A percentile compares a stretch with the other conserved stretches of the same genome.
phyloP scores from a whole-genome alignment of 2,329 filamentous ascomycete genomes.

The Cladosporium cucumerinum region DNA sequence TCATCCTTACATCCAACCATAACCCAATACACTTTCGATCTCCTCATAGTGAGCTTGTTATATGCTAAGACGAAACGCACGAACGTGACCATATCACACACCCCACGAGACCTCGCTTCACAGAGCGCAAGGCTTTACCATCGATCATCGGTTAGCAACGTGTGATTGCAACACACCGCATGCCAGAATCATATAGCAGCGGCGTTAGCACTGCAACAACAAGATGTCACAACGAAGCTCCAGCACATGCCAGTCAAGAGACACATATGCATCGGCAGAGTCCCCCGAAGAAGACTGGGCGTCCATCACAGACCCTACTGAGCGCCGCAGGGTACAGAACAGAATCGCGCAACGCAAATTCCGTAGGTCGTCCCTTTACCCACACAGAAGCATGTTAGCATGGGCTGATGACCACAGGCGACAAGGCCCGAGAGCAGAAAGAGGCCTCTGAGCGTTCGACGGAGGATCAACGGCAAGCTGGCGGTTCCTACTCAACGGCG shows the following conservation, averaged over 20 bases:
- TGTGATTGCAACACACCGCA: background rate
- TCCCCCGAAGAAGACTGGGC: constrained; percentile 62
- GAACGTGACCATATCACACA: background rate
- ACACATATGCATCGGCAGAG: constrained; percentile 2
- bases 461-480: constrained; percentile 62
- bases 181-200: background rate
- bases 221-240: constrained; percentile 7
- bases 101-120: background rate
- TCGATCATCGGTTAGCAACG: background rate
- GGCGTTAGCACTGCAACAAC: background rate
- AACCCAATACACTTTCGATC: background rate
- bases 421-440: constrained; percentile 65
- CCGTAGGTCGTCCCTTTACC: constrained; percentile 52
- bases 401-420: constrained; percentile 49
- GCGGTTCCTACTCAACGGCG: constrained; percentile 61
- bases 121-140: background rate
- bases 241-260: background rate
- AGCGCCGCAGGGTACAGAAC: constrained; percentile 72
- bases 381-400: background rate
- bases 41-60: background rate
- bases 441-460: constrained; percentile 63
- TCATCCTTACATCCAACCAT: background rate
- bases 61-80: background rate
- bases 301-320: constrained; percentile 65
- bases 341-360: constrained; percentile 73